phyloP scores from a whole-genome alignment of 2,329 filamentous ascomycete genomes.

The Fusarium foetens region DNA sequence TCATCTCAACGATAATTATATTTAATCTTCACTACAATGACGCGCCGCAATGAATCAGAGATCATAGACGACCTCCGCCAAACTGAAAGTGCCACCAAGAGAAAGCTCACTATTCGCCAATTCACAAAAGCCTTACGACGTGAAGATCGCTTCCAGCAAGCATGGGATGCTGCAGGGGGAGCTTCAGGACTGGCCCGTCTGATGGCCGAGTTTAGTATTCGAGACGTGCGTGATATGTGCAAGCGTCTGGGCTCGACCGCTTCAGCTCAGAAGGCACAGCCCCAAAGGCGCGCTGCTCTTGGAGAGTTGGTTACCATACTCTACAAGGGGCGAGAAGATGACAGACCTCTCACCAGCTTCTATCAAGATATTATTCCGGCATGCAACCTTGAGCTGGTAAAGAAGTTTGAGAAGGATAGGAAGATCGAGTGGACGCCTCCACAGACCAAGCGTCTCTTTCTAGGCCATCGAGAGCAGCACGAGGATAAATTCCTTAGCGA shows the following conservation, averaged over 20 bases:
- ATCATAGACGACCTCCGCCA: conserved; percentile 29
- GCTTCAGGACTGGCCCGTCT: conserved; percentile 35
- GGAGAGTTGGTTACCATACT: conserved; percentile 36
- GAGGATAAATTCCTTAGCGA: conserved; percentile 29
- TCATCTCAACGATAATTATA: background rate
- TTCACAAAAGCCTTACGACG: conserved; percentile 39
- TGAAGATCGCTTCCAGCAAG: conserved; percentile 29
- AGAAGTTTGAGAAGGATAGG: conserved; percentile 30
- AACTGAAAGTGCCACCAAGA: conserved; percentile 22
- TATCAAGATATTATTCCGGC: conserved; percentile 44
- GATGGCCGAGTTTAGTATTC: conserved; percentile 43
- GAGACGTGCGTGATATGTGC: conserved; percentile 34
- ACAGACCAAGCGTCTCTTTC: conserved; percentile 26
- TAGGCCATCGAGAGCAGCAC: conserved; percentile 28
- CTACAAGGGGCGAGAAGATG: conserved; percentile 15
- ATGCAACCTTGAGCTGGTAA: conserved; percentile 30
- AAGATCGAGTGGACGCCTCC: conserved; percentile 20
- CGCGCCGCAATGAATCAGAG: background rate
- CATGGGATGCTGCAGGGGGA: conserved; percentile 39
- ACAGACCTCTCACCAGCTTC: conserved; percentile 30
- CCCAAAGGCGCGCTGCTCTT: conserved; percentile 38
- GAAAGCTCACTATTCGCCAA: conserved; percentile 28
- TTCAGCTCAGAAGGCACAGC: conserved; percentile 28
- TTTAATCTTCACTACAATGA: conserved; percentile 1
- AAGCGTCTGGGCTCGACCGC: conserved; percentile 35